These are phyloP conservation scores for Babjeviella inositovora DNA, from an alignment of 805 yeast species.

Conservation along the genomic window DNA sequence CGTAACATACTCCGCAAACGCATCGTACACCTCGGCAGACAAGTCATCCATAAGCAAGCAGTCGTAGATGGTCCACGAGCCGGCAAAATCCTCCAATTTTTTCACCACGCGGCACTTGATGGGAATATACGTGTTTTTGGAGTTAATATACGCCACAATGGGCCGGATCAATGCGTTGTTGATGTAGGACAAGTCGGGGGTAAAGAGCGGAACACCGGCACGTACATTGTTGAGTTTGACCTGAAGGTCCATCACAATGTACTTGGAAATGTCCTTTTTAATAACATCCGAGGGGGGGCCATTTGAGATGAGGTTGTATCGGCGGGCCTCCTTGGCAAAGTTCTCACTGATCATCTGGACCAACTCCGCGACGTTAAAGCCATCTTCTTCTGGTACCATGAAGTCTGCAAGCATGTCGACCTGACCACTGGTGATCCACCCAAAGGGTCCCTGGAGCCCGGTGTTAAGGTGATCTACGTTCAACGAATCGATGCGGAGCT, in stretches of 20 bases:
- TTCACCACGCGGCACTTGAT: conserved; percentile 73
- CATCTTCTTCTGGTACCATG: conserved; percentile 56
- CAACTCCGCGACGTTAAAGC: conserved; percentile 28
- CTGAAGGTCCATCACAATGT: conserved; percentile 66
- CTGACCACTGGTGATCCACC: conserved; percentile 88
- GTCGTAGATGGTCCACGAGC: conserved; percentile 94
- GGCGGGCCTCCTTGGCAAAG: conserved; percentile 28
- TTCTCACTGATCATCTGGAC: conserved; percentile 27
- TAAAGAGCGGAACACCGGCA: conserved; percentile 78
- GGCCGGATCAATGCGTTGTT: conserved; percentile 89
- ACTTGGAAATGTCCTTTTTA: conserved; percentile 23
- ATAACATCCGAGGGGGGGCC: no score
- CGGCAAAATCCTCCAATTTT: conserved; percentile 71
- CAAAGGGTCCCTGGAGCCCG: conserved; percentile 89
- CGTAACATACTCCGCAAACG: conserved; percentile 75
- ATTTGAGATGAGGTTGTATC: conserved; percentile 14
- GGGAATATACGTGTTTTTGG: conserved; percentile 79
- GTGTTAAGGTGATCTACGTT: conserved; percentile 80
- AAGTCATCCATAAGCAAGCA: conserved; percentile 83
- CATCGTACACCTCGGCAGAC: conserved; percentile 78
- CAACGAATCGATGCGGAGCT: conserved; percentile 74
- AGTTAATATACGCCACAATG: conserved; percentile 88
- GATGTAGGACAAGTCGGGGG: conserved; percentile 78
- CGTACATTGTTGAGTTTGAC: conserved; percentile 72
- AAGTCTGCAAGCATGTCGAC: conserved; percentile 92